Conservation (phyloP, 805 yeast genomes). For the Sungouiella thailandica region DNA sequence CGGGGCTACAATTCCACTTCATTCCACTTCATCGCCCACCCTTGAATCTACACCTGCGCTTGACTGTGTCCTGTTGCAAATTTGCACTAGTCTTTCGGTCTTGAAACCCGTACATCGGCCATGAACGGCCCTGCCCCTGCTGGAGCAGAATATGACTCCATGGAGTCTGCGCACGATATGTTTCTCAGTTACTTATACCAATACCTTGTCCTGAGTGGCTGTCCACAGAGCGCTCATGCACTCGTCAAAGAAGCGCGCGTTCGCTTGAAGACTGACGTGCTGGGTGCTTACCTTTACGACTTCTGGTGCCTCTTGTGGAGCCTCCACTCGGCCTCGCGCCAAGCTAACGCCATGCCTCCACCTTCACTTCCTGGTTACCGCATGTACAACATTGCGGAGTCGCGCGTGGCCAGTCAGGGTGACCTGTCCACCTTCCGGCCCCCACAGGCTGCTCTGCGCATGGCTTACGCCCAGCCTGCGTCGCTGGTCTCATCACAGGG, state of each 20-base stretch:
- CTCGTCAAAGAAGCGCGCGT: constrained; percentile 8
- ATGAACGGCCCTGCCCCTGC: not conserved
- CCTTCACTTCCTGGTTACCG: not conserved
- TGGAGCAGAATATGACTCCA: not conserved
- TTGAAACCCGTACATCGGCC: too few species aligned
- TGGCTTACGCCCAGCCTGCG: not conserved
- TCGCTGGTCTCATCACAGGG: too few species aligned
- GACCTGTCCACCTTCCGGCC: not conserved
- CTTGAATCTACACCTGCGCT: too few species aligned
- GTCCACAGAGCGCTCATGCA: constrained; percentile 8
- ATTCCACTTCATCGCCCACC: too few species aligned
- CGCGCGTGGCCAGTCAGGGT: not conserved
- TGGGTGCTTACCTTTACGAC: constrained; percentile 7
- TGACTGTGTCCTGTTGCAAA: too few species aligned
- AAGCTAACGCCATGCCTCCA: not conserved
- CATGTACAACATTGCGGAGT: not conserved
- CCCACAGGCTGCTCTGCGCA: not conserved
- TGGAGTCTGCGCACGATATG: constrained; percentile 3
- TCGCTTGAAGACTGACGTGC: constrained; percentile 2
- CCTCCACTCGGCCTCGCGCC: constrained; percentile 1
- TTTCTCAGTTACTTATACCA: constrained; percentile 9
- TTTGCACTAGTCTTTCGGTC: too few species aligned
- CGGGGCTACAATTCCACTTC: too few species aligned
- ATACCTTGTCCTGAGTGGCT: constrained; percentile 12
- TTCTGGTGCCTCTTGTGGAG: constrained; percentile 13